phyloP scores from a whole-genome alignment of 192 early-diverging fungal species.

The Backusella luteola region DNA sequence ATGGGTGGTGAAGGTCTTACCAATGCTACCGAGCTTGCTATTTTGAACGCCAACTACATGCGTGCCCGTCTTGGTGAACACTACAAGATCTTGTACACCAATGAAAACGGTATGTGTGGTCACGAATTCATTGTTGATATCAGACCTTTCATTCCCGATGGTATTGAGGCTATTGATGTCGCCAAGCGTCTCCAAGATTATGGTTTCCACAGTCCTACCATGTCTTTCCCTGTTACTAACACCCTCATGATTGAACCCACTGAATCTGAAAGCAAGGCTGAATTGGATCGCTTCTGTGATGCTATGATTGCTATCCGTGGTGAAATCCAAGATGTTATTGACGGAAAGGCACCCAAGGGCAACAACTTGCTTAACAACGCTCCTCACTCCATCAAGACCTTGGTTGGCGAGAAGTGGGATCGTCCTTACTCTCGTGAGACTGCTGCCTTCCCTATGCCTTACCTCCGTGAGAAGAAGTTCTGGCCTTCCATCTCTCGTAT shows the following conservation, averaged over 20 bases:
- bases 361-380: conserved; percentile 88
- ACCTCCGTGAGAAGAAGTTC: conserved; percentile 89
- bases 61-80: conserved; percentile 83
- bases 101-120: conserved; percentile 93
- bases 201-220: conserved; percentile 98
- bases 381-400: conserved; percentile 80
- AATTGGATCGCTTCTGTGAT: conserved; percentile 97
- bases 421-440: conserved; percentile 81
- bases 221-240: conserved; percentile 99
- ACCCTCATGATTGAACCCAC: conserved; percentile 99
- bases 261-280: conserved; percentile 90
- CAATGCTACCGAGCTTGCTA: conserved; percentile 83
- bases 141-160: conserved; percentile 81
- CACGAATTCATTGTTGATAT: conserved; percentile 99
- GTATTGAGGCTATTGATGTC: conserved; percentile 93
- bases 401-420: conserved; percentile 85
- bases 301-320: conserved; percentile 95
- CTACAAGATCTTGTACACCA: conserved; percentile 92
- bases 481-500: conserved; percentile 93
- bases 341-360: conserved; percentile 79
- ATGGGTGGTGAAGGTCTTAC: conserved; percentile 94
- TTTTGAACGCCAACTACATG: conserved; percentile 99
- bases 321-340: conserved; percentile 88
- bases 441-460: conserved; percentile 89
- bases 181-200: conserved; percentile 99